Conservation (phyloP, 495 filamentous ascomycete species). For the Trichocladium uniseriatum region DNA sequence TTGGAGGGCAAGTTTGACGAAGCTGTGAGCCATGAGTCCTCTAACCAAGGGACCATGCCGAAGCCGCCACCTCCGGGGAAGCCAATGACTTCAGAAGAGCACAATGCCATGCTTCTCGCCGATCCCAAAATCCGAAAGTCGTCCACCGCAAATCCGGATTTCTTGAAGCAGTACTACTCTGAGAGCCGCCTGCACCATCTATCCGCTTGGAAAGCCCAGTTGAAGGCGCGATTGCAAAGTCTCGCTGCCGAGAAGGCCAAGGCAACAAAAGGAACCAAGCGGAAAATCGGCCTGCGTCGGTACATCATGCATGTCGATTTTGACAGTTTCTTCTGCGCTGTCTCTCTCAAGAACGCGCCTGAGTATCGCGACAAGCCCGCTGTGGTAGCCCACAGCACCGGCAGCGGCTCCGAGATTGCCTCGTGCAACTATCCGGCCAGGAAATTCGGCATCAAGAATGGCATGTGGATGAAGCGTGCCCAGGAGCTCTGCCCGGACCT, state of each 20-base stretch:
- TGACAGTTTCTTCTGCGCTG: constrained; percentile 94
- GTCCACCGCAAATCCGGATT: constrained; percentile 81
- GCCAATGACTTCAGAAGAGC: constrained; percentile 74
- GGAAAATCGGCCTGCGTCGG: constrained; percentile 52
- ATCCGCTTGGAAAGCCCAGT: constrained; percentile 87
- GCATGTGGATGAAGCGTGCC: constrained; percentile 97
- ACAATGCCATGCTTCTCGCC: constrained; percentile 71
- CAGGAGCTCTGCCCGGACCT: constrained; percentile 74
- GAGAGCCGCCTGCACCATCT: constrained; percentile 91
- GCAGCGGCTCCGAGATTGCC: constrained; percentile 85
- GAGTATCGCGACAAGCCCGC: constrained; percentile 73
- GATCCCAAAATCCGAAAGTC: constrained; percentile 78
- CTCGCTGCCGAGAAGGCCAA: constrained; percentile 54
- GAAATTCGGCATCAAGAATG: constrained; percentile 79
- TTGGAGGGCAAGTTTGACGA: not conserved
- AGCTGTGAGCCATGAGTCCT: not conserved
- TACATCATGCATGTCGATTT: constrained; percentile 97
- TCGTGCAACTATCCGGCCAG: constrained; percentile 94
- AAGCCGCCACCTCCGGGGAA: constrained; percentile 12
- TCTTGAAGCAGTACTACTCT: constrained; percentile 86
- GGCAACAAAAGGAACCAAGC: constrained; percentile 28
- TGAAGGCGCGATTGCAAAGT: constrained; percentile 78
- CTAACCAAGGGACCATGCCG: not conserved
- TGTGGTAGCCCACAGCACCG: constrained; percentile 78
- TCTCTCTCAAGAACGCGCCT: constrained; percentile 68